phyloP scores from a whole-genome alignment of 306 rosid genomes.

The Acacia acuminata region DNA sequence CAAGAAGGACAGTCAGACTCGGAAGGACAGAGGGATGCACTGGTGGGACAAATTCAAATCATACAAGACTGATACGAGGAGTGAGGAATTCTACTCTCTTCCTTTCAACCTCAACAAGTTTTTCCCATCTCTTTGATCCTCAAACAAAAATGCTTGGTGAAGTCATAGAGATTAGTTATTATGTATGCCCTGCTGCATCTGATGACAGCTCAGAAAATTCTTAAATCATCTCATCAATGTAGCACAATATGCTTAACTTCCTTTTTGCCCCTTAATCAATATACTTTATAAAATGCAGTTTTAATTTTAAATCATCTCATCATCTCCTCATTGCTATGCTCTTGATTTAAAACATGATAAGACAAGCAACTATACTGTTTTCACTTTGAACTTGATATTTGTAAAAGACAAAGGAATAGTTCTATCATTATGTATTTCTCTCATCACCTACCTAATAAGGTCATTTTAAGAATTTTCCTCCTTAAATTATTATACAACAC shows the following conservation, averaged over 20 bases:
- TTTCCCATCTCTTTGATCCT: constrained; percentile 82
- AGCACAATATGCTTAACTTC: not conserved
- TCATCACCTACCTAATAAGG: not conserved
- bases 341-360: not conserved
- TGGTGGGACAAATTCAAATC: constrained; percentile 89
- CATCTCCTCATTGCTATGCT: not conserved
- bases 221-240: constrained; percentile 14
- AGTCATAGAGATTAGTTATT: not conserved
- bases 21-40: constrained; percentile 83
- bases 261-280: not conserved
- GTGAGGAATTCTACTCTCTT: constrained; percentile 85
- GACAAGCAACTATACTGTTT: not conserved
- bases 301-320: not conserved
- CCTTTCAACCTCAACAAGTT: constrained; percentile 95
- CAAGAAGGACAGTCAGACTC: constrained; percentile 61
- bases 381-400: not conserved
- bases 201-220: constrained; percentile 7
- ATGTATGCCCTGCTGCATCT: not conserved
- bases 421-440: too few species aligned
- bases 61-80: constrained; percentile 76
- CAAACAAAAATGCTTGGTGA: not conserved
- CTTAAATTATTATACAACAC: not conserved
- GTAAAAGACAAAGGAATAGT: too few species aligned
- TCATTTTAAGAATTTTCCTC: not conserved
- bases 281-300: not conserved